Evolutionary conservation across 345 rosid genomes (phyloP).

Genomic region (Eucalyptus rudis): DNA sequence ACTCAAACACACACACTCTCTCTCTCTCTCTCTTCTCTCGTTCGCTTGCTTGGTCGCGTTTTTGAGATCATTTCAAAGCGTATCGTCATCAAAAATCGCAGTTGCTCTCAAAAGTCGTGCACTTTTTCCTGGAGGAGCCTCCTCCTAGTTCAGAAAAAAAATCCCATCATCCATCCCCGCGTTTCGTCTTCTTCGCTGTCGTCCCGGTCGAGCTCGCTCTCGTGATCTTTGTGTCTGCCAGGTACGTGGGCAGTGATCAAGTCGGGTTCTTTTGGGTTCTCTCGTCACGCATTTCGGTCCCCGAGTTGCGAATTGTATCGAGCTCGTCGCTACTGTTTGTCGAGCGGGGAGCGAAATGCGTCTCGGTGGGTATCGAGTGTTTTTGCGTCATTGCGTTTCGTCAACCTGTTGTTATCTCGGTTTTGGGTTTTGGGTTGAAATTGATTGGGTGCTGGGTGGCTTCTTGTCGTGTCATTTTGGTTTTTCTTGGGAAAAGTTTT

Average conservation of each 20-base stretch:
- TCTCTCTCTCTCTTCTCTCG: background rate
- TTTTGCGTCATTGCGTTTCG: background rate
- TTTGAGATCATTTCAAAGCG: background rate
- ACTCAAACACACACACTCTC: background rate
- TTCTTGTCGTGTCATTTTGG: background rate
- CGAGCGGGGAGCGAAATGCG: background rate
- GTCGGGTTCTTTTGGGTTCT: background rate
- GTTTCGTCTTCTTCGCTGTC: background rate
- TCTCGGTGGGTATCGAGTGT: background rate
- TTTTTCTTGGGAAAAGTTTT: background rate
- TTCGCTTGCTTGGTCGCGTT: background rate
- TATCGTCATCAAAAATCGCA: background rate
- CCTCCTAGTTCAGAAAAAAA: background rate
- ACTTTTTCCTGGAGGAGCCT: background rate
- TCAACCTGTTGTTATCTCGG: background rate
- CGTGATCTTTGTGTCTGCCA: background rate
- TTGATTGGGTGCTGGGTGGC: background rate
- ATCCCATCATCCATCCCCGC: background rate
- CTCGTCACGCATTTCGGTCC: background rate
- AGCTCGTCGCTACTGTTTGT: background rate
- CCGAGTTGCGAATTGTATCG: background rate
- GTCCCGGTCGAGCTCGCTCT: background rate
- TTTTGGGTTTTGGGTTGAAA: background rate
- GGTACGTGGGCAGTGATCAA: background rate
- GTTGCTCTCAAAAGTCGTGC: background rate